Percentiles rank a stretch among this genome's conserved stretches.
phyloP scores from a whole-genome alignment of 2,329 filamentous ascomycete genomes.

The Lojkania enalia region DNA sequence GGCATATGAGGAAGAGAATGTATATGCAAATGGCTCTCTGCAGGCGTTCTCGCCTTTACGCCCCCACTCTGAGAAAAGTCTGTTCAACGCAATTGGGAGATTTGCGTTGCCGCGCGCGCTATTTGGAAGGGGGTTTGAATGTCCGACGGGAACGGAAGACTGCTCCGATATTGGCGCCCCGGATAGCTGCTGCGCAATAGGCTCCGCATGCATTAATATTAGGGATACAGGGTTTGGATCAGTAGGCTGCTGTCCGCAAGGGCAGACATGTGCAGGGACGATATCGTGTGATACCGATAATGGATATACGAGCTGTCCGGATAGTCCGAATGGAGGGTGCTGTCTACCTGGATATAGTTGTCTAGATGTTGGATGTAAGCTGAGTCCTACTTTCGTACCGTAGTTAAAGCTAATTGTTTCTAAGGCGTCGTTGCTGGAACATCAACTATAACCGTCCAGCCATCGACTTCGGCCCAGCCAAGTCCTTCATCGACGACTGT shows the following conservation, averaged over 20 bases:
- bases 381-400: neutral
- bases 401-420: neutral
- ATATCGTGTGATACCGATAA: conserved; percentile 63
- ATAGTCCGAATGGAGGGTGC: conserved; percentile 71
- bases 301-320: conserved; percentile 67
- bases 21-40: conserved; percentile 26
- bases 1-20: conserved; percentile 9
- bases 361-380: conserved; percentile 70
- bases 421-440: conserved; percentile 36
- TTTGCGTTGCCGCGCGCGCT: conserved; percentile 47
- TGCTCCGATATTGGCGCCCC: conserved; percentile 68
- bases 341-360: conserved; percentile 74
- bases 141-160: conserved; percentile 66
- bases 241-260: conserved; percentile 75
- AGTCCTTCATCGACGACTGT: conserved; percentile 43
- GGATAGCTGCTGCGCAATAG: conserved; percentile 72
- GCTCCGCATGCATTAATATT: conserved; percentile 67
- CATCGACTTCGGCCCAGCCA: conserved; percentile 32
- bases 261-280: conserved; percentile 63
- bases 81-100: conserved; percentile 40
- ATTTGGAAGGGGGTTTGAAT: conserved; percentile 63
- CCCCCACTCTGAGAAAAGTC: conserved; percentile 26
- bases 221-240: conserved; percentile 65
- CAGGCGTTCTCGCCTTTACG: conserved; percentile 31
- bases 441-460: conserved; percentile 35